These are phyloP conservation scores for Suillus sp. DNA, from an alignment of 768 basidiomycete species.

Conservation along the genomic window DNA sequence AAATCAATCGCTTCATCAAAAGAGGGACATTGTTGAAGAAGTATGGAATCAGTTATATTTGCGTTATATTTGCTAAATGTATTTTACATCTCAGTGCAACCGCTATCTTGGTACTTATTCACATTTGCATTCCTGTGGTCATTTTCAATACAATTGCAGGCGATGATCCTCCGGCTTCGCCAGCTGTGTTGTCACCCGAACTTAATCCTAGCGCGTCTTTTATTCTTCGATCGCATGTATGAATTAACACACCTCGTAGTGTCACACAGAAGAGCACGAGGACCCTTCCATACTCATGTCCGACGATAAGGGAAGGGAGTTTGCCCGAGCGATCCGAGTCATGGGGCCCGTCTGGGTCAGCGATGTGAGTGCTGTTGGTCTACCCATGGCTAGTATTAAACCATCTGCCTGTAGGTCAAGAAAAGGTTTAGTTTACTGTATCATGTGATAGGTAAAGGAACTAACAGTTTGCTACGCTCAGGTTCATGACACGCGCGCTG, in stretches of 20 bases:
- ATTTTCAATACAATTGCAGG: slow-evolving; percentile 42
- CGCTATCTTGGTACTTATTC: slow-evolving; percentile 2
- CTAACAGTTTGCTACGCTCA: slow-evolving; percentile 16
- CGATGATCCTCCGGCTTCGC: slow-evolving; percentile 74
- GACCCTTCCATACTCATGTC: slow-evolving; percentile 54
- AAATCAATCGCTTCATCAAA: slow-evolving; percentile 60
- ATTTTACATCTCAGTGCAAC: neutral
- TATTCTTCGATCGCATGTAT: neutral
- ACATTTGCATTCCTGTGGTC: slow-evolving; percentile 33
- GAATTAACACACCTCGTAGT: slow-evolving; percentile 25
- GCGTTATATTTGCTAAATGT: slow-evolving; percentile 6
- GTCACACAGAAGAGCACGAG: slow-evolving; percentile 45
- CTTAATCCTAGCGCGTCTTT: slow-evolving; percentile 57
- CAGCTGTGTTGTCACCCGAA: slow-evolving; percentile 76
- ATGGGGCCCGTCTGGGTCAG: slow-evolving; percentile 47
- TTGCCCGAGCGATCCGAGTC: slow-evolving; percentile 50
- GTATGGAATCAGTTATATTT: slow-evolving; percentile 39
- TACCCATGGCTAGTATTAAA: neutral
- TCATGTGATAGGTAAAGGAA: neutral
- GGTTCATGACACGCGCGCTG: slow-evolving; percentile 52
- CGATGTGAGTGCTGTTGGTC: slow-evolving; percentile 10
- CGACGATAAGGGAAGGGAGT: slow-evolving; percentile 53
- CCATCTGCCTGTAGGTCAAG: slow-evolving; percentile 34
- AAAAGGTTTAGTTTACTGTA: slow-evolving; percentile 28
- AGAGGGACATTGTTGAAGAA: slow-evolving; percentile 72